Conservation (phyloP, 2,329 filamentous ascomycete species). For the Alternaria alternata region DNA sequence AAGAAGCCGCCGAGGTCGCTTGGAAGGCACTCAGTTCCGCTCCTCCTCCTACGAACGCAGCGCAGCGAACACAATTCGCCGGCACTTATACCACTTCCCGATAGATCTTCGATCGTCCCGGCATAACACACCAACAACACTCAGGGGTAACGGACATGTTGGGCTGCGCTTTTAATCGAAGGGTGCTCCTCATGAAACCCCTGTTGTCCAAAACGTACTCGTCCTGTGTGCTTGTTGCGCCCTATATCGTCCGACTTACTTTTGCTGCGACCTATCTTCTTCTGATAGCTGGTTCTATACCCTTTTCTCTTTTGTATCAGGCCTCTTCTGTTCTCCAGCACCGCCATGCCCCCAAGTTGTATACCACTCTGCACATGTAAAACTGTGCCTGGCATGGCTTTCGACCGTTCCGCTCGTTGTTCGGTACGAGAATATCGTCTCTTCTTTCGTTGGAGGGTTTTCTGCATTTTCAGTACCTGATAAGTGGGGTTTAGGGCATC, state of each 20-base stretch:
- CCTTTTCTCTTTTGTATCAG: conserved; percentile 9
- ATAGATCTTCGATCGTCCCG: conserved; percentile 15
- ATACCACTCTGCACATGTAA: background rate
- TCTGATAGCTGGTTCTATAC: conserved; percentile 18
- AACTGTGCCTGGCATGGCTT: background rate
- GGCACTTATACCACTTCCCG: conserved; percentile 32
- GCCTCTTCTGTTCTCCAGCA: conserved; percentile 2
- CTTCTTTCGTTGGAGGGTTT: conserved; percentile 2
- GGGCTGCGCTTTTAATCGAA: background rate
- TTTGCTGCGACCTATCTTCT: conserved; percentile 14
- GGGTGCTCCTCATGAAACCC: background rate
- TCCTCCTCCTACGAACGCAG: conserved; percentile 19
- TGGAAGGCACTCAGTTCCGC: conserved; percentile 39
- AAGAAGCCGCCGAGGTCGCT: conserved; percentile 48
- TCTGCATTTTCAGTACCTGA: background rate
- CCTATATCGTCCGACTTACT: background rate
- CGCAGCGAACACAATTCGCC: conserved; percentile 27
- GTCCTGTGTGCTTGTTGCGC: background rate
- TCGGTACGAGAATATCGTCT: background rate
- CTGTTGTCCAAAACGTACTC: background rate
- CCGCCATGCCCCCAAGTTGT: background rate
- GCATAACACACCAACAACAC: background rate
- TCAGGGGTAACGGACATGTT: background rate
- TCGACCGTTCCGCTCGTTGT: background rate
- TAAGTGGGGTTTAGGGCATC: background rate